phyloP scores from a whole-genome alignment of 1,139 yeast genomes.

The Kurtzmaniella quercitrusa region DNA sequence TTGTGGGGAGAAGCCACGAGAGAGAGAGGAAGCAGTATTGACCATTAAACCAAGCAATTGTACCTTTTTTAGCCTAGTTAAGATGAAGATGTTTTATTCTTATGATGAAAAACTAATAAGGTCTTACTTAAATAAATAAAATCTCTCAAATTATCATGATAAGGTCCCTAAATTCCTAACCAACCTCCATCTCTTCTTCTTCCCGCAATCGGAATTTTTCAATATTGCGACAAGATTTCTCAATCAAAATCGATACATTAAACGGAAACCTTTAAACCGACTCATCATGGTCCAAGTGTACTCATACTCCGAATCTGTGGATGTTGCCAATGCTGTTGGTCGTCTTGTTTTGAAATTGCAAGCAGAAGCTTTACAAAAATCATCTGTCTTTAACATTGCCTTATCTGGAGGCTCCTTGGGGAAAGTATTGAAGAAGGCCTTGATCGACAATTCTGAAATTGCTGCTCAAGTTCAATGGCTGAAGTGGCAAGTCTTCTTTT shows the following conservation, averaged over 20 bases:
- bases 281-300: conserved; percentile 28
- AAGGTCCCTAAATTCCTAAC: too few relatives aligned
- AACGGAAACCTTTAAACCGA: background rate
- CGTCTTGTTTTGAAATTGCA: conserved; percentile 52
- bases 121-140: too few relatives aligned
- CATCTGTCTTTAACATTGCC: conserved; percentile 62
- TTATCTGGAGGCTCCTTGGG: conserved; percentile 90
- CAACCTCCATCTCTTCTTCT: too few relatives aligned
- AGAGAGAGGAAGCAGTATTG: too few relatives aligned
- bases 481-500: conserved; percentile 67
- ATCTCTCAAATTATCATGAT: too few relatives aligned
- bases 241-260: too few relatives aligned
- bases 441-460: conserved; percentile 53
- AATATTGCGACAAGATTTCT: background rate
- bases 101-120: too few relatives aligned
- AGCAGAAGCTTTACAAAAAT: conserved; percentile 41
- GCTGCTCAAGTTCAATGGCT: conserved; percentile 53
- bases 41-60: too few relatives aligned
- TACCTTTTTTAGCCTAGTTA: too few relatives aligned
- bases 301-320: conserved; percentile 50
- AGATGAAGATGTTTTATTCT: too few relatives aligned
- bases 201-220: background rate
- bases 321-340: conserved; percentile 59
- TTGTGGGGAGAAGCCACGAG: too few relatives aligned
- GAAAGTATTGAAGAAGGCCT: conserved; percentile 66